Conservation (phyloP, 2,329 filamentous ascomycete species). For the Sporothrix brunneoviolacea region DNA sequence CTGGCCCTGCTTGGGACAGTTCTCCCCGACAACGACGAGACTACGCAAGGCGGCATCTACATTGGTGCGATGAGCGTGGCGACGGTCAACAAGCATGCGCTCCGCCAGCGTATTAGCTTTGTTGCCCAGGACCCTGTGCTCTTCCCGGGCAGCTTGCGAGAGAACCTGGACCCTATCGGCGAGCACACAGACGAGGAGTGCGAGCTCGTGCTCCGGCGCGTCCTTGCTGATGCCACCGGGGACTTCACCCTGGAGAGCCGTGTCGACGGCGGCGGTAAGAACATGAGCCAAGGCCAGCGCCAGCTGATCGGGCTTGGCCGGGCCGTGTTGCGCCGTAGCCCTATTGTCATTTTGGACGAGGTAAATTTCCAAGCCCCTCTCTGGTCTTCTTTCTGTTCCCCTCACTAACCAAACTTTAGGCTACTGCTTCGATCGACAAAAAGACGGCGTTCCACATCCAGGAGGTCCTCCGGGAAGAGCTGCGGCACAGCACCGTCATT, state of each 20-base stretch:
- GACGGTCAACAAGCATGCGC: slow-evolving; percentile 45
- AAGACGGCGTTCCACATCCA: slow-evolving; percentile 53
- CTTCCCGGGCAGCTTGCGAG: slow-evolving; percentile 51
- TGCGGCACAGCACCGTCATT: slow-evolving; percentile 52
- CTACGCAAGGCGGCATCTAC: slow-evolving; percentile 39
- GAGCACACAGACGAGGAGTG: slow-evolving; percentile 49
- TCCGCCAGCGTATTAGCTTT: slow-evolving; percentile 53
- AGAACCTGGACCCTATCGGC: slow-evolving; percentile 63
- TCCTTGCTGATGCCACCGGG: slow-evolving; percentile 39
- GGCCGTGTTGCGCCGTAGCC: slow-evolving; percentile 53
- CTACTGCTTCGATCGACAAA: slow-evolving; percentile 56
- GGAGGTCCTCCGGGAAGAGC: slow-evolving; percentile 47
- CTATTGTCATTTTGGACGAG: slow-evolving; percentile 57
- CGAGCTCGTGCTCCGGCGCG: slow-evolving; percentile 47
- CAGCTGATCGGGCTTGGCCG: slow-evolving; percentile 56
- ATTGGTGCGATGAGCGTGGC: slow-evolving; percentile 50
- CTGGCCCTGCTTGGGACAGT: slow-evolving; percentile 53
- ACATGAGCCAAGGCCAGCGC: slow-evolving; percentile 56
- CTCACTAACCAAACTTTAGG: slow-evolving; percentile 23
- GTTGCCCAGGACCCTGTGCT: slow-evolving; percentile 59
- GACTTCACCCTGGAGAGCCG: slow-evolving; percentile 39
- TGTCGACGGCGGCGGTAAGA: slow-evolving; percentile 54
- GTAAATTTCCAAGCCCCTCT: slow-evolving; percentile 4
- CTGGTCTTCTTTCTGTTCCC: neutral
- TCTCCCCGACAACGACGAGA: slow-evolving; percentile 33